phyloP scores from a whole-genome alignment of 768 basidiomycete species.

The Mycena pura region DNA sequence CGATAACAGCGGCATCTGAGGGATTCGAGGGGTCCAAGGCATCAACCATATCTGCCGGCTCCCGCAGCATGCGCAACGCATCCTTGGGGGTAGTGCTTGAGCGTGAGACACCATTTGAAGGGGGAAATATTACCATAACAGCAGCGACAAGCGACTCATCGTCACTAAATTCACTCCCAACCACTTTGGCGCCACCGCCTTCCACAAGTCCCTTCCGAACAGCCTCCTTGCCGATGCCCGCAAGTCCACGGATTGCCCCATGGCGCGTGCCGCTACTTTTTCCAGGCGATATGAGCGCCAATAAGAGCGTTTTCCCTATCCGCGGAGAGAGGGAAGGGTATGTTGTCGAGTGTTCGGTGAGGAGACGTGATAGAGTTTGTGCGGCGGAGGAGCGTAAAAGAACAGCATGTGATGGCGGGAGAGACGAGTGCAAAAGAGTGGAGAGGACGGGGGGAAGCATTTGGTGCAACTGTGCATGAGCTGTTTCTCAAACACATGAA shows the following conservation, averaged over 20 bases:
- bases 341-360: constrained; percentile 85
- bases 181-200: constrained; percentile 77
- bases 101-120: neutral
- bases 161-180: constrained; percentile 69
- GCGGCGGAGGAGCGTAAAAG: constrained; percentile 83
- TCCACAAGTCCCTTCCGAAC: constrained; percentile 83
- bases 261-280: constrained; percentile 85
- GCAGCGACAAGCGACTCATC: constrained; percentile 56
- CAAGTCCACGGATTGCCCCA: constrained; percentile 87
- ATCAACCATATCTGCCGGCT: constrained; percentile 63
- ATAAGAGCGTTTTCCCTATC: constrained; percentile 91
- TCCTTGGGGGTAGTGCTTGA: constrained; percentile 45
- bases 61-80: constrained; percentile 65
- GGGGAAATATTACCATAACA: constrained; percentile 58
- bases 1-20: constrained; percentile 53
- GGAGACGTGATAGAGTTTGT: constrained; percentile 81
- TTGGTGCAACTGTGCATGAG: constrained; percentile 84
- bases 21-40: constrained; percentile 57
- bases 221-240: constrained; percentile 86
- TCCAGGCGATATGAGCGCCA: constrained; percentile 77
- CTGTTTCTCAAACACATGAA: neutral
- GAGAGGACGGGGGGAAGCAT: constrained; percentile 92
- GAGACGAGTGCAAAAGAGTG: constrained; percentile 84
- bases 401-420: constrained; percentile 74
- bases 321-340: constrained; percentile 88